Evolutionary conservation across 2,329 filamentous ascomycete genomes (phyloP).

Genomic region (Hirsutella minnesotensis): DNA sequence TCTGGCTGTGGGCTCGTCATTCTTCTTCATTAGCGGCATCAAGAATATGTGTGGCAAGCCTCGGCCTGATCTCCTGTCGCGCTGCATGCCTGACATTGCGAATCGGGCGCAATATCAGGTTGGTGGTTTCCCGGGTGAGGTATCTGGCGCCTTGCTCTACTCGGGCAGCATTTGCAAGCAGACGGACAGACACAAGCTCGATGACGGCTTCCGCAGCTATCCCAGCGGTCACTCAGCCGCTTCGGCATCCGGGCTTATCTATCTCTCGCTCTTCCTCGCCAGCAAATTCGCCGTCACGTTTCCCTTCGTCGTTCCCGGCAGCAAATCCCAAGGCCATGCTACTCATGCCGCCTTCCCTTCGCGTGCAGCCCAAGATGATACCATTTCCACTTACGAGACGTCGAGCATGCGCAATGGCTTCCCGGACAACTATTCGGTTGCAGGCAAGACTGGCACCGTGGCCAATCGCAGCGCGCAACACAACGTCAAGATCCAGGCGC

Average conservation of each 20-base stretch:
- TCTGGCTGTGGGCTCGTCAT: constrained; percentile 58
- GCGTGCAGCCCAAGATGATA: constrained; percentile 39
- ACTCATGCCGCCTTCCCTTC: constrained; percentile 63
- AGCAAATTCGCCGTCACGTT: constrained; percentile 68
- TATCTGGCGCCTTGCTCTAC: constrained; percentile 55
- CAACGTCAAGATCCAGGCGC: constrained; percentile 20
- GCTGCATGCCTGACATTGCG: constrained; percentile 64
- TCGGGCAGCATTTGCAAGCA: constrained; percentile 65
- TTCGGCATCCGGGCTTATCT: constrained; percentile 68
- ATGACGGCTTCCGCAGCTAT: constrained; percentile 80
- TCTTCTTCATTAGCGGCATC: constrained; percentile 74
- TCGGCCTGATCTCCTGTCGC: constrained; percentile 70
- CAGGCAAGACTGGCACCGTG: constrained; percentile 12
- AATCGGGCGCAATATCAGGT: constrained; percentile 50
- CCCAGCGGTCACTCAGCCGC: constrained; percentile 45
- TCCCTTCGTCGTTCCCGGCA: constrained; percentile 48
- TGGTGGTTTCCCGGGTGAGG: constrained; percentile 43
- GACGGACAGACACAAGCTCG: constrained; percentile 44
- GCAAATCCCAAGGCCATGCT: constrained; percentile 29
- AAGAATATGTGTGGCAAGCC: constrained; percentile 64
- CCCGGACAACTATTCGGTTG: constrained; percentile 6
- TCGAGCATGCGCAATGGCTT: constrained; percentile 11
- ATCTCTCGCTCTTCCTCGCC: constrained; percentile 77
- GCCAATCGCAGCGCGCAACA: constrained; percentile 11
- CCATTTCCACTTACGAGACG: constrained; percentile 27